Percentiles rank a stretch among this genome's conserved stretches.
These are phyloP conservation scores for Phytophthora boehmeriae DNA, from an alignment of 352 stramenopile species.

Conservation along the genomic window DNA sequence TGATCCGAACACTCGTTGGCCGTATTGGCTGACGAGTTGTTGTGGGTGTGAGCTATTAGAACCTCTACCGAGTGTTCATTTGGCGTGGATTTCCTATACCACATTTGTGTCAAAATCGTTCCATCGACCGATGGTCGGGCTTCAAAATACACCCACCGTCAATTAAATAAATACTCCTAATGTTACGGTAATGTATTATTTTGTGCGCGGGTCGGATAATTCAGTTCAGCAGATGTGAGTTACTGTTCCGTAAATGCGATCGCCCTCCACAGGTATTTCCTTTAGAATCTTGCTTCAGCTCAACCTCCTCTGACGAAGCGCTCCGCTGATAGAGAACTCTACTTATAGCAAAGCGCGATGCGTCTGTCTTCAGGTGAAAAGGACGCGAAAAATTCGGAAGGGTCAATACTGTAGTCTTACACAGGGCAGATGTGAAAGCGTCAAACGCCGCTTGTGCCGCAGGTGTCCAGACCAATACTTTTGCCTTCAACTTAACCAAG, in stretches of 20 bases:
- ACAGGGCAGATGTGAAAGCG: conserved; percentile 1
- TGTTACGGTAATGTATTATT: conserved; percentile 18
- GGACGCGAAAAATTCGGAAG: conserved; percentile 2
- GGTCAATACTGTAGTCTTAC: background rate
- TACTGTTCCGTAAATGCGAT: conserved; percentile 13
- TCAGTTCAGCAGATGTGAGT: conserved; percentile 10
- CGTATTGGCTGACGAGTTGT: too few relatives aligned
- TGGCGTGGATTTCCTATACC: too few relatives aligned
- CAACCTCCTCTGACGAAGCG: conserved; percentile 7
- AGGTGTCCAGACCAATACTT: conserved; percentile 2
- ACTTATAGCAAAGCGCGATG: conserved; percentile 10
- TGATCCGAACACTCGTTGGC: too few relatives aligned
- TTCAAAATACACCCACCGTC: conserved; percentile 10
- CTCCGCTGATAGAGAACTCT: too few relatives aligned
- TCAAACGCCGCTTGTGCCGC: conserved; percentile 6
- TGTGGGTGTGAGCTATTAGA: too few relatives aligned
- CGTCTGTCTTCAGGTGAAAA: conserved; percentile 7
- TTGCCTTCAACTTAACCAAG: conserved; percentile 7
- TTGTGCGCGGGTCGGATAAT: conserved; percentile 23
- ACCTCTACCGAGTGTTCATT: too few relatives aligned
- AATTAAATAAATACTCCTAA: conserved; percentile 15
- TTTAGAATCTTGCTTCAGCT: background rate
- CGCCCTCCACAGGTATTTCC: background rate
- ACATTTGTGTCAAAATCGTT: conserved; percentile 13
- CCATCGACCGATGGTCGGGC: conserved; percentile 11